phyloP scores from a whole-genome alignment of 176 grass and related monocot species.

The Zoysia pacifica region DNA sequence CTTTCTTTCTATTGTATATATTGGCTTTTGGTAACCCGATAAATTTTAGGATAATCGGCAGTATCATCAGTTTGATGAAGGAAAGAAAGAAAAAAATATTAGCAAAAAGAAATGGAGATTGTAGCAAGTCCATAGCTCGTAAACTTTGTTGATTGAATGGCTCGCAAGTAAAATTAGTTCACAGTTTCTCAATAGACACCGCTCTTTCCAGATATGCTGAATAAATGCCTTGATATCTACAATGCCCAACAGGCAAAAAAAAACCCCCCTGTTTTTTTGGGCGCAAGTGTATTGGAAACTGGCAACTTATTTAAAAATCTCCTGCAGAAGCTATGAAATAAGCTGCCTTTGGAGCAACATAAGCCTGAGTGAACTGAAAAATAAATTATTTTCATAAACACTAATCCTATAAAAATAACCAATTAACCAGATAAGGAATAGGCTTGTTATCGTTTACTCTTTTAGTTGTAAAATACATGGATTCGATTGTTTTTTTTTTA shows the following conservation, averaged over 20 bases:
- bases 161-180: constrained; percentile 8
- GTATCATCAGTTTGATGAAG: constrained; percentile 83
- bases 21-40: constrained; percentile 58
- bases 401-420: not conserved
- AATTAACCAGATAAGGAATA: not conserved
- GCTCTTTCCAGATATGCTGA: not conserved
- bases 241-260: no score
- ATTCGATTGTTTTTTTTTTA: not conserved
- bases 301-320: not conserved
- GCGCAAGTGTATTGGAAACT: no score
- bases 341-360: constrained; percentile 81
- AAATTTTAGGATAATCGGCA: constrained; percentile 79
- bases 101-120: constrained; percentile 10
- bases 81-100: constrained; percentile 30
- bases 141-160: constrained; percentile 18
- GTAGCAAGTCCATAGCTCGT: not conserved
- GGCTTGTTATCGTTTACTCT: not conserved
- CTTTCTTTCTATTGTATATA: no score
- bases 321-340: not conserved
- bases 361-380: constrained; percentile 90
- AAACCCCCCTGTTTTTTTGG: no score
- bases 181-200: not conserved
- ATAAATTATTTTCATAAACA: constrained; percentile 14
- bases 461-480: constrained; percentile 3
- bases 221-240: not conserved